These are phyloP conservation scores for Beverwykella pulmonaria DNA, from an alignment of 495 filamentous ascomycete species.

Conservation along the genomic window DNA sequence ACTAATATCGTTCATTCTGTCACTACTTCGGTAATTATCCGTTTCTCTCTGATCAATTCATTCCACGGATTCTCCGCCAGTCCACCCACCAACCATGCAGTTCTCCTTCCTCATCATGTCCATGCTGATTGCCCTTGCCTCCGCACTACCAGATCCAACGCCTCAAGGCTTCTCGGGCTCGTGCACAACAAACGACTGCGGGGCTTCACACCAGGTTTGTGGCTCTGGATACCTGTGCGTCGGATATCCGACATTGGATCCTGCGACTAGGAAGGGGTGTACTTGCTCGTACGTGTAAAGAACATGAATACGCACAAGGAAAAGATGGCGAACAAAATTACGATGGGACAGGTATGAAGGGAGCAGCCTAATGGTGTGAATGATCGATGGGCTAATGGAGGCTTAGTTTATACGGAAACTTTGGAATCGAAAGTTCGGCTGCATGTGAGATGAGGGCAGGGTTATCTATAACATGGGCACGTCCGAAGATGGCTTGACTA, in stretches of 20 bases:
- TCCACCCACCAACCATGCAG: neutral
- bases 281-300: constrained; percentile 1
- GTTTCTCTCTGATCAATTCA: neutral
- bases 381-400: too few species aligned
- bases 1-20: too few species aligned
- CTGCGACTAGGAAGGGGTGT: constrained; percentile 9
- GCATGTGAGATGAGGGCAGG: too few species aligned
- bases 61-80: neutral
- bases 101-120: neutral
- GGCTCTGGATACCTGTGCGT: constrained; percentile 1
- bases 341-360: too few species aligned
- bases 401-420: too few species aligned
- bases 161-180: constrained; percentile 16
- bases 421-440: too few species aligned
- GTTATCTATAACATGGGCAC: too few species aligned
- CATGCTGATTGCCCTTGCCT: neutral
- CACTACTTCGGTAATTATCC: neutral
- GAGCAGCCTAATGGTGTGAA: too few species aligned
- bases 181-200: constrained; percentile 8
- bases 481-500: too few species aligned
- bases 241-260: constrained; percentile 11
- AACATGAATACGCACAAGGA: too few species aligned
- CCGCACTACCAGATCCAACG: constrained; percentile 11
- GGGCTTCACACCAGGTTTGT: neutral
- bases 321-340: too few species aligned